Percentiles rank a stretch among this genome's conserved stretches.
Evolutionary conservation across 257 asterid genomes (phyloP).

Genomic region (Primulina huaijiensis): DNA sequence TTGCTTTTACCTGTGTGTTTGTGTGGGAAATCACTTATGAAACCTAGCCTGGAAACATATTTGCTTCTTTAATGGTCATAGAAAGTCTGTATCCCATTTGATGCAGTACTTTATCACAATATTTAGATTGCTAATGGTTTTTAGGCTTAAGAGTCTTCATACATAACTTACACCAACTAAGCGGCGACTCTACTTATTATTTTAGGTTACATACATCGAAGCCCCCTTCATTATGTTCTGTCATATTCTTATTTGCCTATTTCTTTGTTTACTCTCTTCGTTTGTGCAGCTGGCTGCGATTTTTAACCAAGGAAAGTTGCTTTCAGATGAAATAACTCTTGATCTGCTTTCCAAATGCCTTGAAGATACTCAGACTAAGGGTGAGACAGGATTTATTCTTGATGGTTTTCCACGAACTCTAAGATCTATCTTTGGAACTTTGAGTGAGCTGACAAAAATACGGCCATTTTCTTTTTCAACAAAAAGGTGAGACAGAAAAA

Average conservation of each 20-base stretch:
- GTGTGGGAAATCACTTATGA: neutral
- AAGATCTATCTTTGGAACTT: conserved; percentile 12
- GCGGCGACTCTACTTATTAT: neutral
- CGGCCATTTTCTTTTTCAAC: too few relatives aligned
- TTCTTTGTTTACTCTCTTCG: conserved; percentile 25
- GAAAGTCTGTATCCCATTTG: neutral
- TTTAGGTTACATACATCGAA: conserved; percentile 1
- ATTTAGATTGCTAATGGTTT: conserved; percentile 16
- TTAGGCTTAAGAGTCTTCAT: conserved; percentile 18
- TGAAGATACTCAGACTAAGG: conserved; percentile 71
- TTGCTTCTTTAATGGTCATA: neutral
- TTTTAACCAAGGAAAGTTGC: conserved; percentile 78
- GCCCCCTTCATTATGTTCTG: conserved; percentile 7
- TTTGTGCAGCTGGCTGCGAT: conserved; percentile 73
- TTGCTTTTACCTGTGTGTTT: neutral
- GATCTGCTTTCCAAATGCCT: conserved; percentile 83
- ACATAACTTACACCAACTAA: neutral
- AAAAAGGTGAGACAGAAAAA: too few relatives aligned
- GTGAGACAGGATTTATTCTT: conserved; percentile 87
- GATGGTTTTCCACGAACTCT: conserved; percentile 99
- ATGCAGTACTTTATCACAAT: neutral
- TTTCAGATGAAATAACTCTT: conserved; percentile 86
- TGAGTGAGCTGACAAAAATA: too few relatives aligned
- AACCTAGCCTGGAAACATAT: neutral
- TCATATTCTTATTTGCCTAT: neutral